These are phyloP conservation scores for Rhexocercosporidium sp. DNA, from an alignment of 2,329 filamentous ascomycete genomes.

Conservation along the genomic window DNA sequence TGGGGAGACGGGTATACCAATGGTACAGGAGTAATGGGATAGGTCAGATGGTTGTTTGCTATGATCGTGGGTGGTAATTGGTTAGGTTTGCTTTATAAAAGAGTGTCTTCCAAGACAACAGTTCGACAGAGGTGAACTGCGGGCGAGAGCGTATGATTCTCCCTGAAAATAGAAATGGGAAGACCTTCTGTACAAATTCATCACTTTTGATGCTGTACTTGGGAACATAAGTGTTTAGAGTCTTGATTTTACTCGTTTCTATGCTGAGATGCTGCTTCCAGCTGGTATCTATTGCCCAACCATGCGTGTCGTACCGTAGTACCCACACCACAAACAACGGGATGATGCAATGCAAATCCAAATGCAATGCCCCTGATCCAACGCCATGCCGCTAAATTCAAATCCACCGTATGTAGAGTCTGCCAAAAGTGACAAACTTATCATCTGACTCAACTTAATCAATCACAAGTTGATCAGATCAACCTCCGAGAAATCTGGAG, in stretches of 20 bases:
- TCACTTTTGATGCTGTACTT: not conserved
- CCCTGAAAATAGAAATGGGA: too few species aligned
- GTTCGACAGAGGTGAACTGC: too few species aligned
- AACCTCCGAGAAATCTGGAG: constrained; percentile 87
- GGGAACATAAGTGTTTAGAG: not conserved
- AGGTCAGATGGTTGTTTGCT: not conserved
- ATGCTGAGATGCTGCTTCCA: constrained; percentile 4
- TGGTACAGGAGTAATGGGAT: not conserved
- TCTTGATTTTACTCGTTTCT: constrained; percentile 9
- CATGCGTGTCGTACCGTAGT: constrained; percentile 10
- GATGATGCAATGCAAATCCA: constrained; percentile 12
- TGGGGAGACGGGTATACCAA: not conserved
- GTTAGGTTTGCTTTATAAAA: too few species aligned
- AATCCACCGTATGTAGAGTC: constrained; percentile 1
- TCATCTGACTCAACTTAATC: not conserved
- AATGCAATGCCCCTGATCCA: constrained; percentile 13
- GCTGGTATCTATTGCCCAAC: constrained; percentile 12
- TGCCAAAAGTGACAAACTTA: not conserved
- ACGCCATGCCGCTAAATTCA: constrained; percentile 26
- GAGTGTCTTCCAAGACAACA: too few species aligned
- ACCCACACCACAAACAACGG: constrained; percentile 6
- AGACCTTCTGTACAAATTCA: too few species aligned
- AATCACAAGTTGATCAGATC: constrained; percentile 79
- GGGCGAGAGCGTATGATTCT: too few species aligned
- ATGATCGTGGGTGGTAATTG: not conserved